Evolutionary conservation across 2,329 filamentous ascomycete genomes (phyloP), one percentile per base, ranked within the genome.

Genomic region (Phoma herbarum): DNA sequence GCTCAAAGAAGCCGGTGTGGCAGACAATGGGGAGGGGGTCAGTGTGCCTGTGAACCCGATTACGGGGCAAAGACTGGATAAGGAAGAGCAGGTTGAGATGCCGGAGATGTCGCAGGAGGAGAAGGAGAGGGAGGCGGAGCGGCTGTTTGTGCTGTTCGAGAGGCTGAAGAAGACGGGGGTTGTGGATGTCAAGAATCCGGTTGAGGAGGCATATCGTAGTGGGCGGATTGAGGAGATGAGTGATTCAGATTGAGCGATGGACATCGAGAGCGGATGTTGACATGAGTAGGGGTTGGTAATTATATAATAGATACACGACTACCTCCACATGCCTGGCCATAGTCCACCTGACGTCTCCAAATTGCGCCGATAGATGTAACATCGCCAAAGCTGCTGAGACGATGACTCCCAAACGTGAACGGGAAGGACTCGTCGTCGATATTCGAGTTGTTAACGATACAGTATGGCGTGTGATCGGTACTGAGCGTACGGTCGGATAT

Each of bases 41-140:
- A 7, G 63, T 67, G 70, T 75, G 3, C 72, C 82, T 0, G 80
- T 96, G 51, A 97, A 97, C 65, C 92, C 93, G 0, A 86, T 97
- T 29, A 97, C 93, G 0, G 93, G 93, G 0, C 93, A 97, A 75
- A 88, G 89, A 63, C 72, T 92, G 49, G 89, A 92, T 64, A 83
- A 82, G 35, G 90, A 94, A 76, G 84, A 82, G 52, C 78, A 81
- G 7, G 80, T 86, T 7, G 79, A 86, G 4, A 76, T 81, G 11
- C 86, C 87, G 1, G 86, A 90, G 47, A 97, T 98, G 94, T 95
- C 90, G 0, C 82, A 91, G 45, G 93, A 93, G 64, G 94, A 98
- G 79, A 97, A 94, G 76, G 91, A 97, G 76, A 84, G 91, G 57
- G 95, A 99, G 73, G 94, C 93, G 0, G 94, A 97, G 77, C 86